Conservation (phyloP, 2,329 filamentous ascomycete species). For the Hymenoscyphus fructigenus region DNA sequence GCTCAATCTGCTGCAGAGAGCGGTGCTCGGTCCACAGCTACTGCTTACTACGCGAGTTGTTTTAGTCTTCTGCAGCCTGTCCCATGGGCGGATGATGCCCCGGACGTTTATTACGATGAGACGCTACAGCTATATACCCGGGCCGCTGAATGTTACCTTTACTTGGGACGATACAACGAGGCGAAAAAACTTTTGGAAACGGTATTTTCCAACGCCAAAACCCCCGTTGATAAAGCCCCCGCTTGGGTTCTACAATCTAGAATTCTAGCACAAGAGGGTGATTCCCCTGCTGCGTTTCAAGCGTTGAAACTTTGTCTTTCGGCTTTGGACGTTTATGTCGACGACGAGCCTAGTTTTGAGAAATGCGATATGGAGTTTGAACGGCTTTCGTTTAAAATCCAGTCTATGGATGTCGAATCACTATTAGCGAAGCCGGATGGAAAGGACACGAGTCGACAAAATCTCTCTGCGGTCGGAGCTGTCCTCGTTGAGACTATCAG, state of each 20-base stretch:
- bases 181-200: conserved; percentile 67
- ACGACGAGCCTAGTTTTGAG: conserved; percentile 67
- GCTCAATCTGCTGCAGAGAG: conserved; percentile 78
- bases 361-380: conserved; percentile 76
- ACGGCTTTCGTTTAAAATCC: conserved; percentile 57
- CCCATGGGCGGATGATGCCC: conserved; percentile 68
- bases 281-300: conserved; percentile 66
- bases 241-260: conserved; percentile 82
- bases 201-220: conserved; percentile 69
- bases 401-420: conserved; percentile 52
- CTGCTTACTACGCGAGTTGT: conserved; percentile 78
- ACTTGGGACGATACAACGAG: conserved; percentile 68
- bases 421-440: conserved; percentile 45
- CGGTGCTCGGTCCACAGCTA: conserved; percentile 76
- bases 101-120: conserved; percentile 82
- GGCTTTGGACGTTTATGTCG: conserved; percentile 66
- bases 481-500: conserved; percentile 69
- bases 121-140: conserved; percentile 77
- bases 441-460: conserved; percentile 45
- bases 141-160: conserved; percentile 79
- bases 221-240: conserved; percentile 75
- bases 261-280: conserved; percentile 72
- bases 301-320: conserved; percentile 69
- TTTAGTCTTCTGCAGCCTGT: conserved; percentile 75
- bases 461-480: conserved; percentile 62